Evolutionary conservation across 1,284 basidiomycete genomes (phyloP), one percentile per base, ranked within the genome.

Genomic region (Cryptococcus jaspeensis): DNA sequence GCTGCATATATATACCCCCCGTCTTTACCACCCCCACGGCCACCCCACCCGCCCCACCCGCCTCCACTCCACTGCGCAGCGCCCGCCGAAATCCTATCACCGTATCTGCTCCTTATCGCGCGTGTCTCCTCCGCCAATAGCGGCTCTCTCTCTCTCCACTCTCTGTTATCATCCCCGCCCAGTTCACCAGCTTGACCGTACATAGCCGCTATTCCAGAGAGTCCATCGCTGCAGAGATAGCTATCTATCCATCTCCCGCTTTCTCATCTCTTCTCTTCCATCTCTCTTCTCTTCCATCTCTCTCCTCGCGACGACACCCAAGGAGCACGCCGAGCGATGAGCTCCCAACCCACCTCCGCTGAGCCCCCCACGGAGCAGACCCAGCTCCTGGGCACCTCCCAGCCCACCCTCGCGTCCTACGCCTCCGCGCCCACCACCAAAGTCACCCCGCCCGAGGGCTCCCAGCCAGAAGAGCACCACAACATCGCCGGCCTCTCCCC

Each of bases 401-500:
- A 49, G 32, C 47, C 47, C 28, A 37, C 47, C 18, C 16, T 37
- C 9, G 47, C 47, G 6, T 32, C 28, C 18, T 49, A 36, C 35
- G 13, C 47, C 3, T n/a, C 47, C 16, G 16, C 15, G 16, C 47
- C 25, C 15, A 20, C 41, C 37, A 25, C 39, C 52, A 20, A 28
- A 38, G 7, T n/a, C 35, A 47, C 16, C 52, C 16, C 18, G 37
- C 15, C 16, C 13, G 49, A 49, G 45, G 20, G 18, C 28, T n/a
- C 15, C 16, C 20, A 44, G 38, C 40, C 7, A 11, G n/a, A n/a
- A n/a, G 35, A 52, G 18, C 72, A 74, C 52, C 70, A 71, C 61
- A 75, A 75, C 50, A 66, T 75, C 23, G 70, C 62, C 3, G 70
- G 70, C 3, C 61, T 73, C 52, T 56, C 70, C 7, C 50, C 59